Evolutionary conservation across 352 stramenopile genomes (phyloP), one percentile per base, ranked within the genome.

Genomic region (Globisporangium sylvaticum): DNA sequence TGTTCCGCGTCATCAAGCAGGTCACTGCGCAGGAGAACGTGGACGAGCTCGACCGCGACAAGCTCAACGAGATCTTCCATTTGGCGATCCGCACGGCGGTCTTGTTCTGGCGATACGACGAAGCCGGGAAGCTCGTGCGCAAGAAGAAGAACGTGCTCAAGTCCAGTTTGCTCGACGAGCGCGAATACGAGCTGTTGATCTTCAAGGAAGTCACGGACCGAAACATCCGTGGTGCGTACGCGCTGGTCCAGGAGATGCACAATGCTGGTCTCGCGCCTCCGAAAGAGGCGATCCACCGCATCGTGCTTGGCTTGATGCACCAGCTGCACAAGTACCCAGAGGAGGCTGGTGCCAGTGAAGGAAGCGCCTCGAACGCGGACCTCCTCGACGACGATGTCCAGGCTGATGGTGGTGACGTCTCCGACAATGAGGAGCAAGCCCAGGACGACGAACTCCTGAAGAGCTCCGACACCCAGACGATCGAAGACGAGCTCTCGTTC

Each of bases 241-340:
- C 74, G 29, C 64, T 95, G 39, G 61, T 95, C 54, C 83, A 94
- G 65, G 82, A 92, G 61, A 90, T 95, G 83, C 87, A 95, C 68
- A 91, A 91, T 72, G 79, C 73, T 8, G 87, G 85, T 22, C 68
- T 85, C 62, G 75, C 83, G 57, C 87, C 87, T 29, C 85, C 76
- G 9, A 68, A 81, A 29, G 75, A 86, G 59, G 88, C 84, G 25
- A 87, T 95, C 53, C 84, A 95, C 66, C 80, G 83, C 56, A 79
- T 95, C 61, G 80, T 88, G 22, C 79, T 87, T 27, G 77, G 82
- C 24, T 44, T 88, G 62, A 64, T 94, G 44, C 73, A 91, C 52
- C 69, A 78, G 61, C 59, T 83, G 37, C 58, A 66, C 25, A 63
- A 66, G 42, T 62, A 76, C 58, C 72, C 65, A 4, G 42, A 67